phyloP scores from a whole-genome alignment of 2,329 filamentous ascomycete genomes.

The Ascochyta koolunga region DNA sequence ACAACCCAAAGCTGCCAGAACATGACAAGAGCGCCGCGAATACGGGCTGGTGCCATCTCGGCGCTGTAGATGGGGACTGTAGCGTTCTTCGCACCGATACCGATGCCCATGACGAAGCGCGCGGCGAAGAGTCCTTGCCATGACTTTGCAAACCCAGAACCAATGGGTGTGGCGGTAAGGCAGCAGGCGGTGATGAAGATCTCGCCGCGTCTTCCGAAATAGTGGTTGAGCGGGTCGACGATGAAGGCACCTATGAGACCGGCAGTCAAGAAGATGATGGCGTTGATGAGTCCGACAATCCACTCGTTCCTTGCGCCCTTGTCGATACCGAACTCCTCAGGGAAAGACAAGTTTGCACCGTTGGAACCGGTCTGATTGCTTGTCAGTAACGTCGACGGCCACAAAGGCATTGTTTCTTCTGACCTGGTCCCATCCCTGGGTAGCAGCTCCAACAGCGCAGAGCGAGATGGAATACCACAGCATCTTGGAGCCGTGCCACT shows the following conservation, averaged over 20 bases:
- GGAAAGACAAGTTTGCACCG: constrained; percentile 66
- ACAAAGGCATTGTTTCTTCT: background rate
- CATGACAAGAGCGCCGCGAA: constrained; percentile 48
- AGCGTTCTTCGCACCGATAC: constrained; percentile 43
- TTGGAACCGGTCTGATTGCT: constrained; percentile 58
- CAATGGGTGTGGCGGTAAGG: constrained; percentile 47
- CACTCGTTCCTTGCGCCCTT: constrained; percentile 31
- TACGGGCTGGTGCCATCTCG: constrained; percentile 42
- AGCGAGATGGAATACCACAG: constrained; percentile 71
- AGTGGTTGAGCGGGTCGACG: constrained; percentile 47
- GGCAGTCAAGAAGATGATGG: constrained; percentile 50
- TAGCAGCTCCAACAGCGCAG: constrained; percentile 73
- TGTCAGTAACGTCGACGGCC: background rate
- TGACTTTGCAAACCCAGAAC: constrained; percentile 45
- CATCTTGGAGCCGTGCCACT: constrained; percentile 63
- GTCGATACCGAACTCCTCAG: constrained; percentile 59
- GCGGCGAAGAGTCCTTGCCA: constrained; percentile 46
- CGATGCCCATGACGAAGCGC: constrained; percentile 45
- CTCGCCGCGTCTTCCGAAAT: constrained; percentile 45
- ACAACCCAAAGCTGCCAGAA: constrained; percentile 50
- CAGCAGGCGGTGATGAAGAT: constrained; percentile 47
- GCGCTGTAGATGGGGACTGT: constrained; percentile 45
- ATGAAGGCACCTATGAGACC: constrained; percentile 38
- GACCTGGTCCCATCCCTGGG: constrained; percentile 65
- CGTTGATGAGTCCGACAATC: constrained; percentile 43